Evolutionary conservation across 805 yeast genomes (phyloP), one percentile per base, ranked within the genome.

Genomic region (Wickerhamiella kurtzmanii): DNA sequence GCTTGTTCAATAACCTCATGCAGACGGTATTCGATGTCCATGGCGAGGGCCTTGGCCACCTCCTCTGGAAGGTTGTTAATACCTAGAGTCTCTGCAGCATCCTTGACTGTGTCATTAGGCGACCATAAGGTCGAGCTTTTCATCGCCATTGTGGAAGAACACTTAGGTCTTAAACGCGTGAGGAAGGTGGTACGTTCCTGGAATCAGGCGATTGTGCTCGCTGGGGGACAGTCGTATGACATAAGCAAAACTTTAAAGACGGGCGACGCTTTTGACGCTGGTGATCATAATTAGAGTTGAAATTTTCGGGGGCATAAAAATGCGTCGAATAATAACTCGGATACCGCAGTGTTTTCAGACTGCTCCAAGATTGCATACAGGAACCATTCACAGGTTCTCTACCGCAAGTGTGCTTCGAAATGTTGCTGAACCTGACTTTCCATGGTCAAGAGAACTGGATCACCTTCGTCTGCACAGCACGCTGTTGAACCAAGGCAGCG

Each of bases 21-120:
- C 53, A 92, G 84, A 52, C 98, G 75, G 63, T 94, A 92, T 66
- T 92, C 99, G n/a, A 92, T 94, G 62, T 92, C 99, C 98, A 92
- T 92, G 4, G 99, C 97, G 51, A 92, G 68, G 52, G 92, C 85
- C 60, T 86, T 84, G 43, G 96, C 82, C 1, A 89, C 95, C 50
- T 94, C 98, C 46, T 89, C 97, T 28, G 85, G 83, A 43, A 92
- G 68, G 37, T 64, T 64, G 2, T 72, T 64, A 35, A 92, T 72
- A 1, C 98, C 98, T 9, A 92, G 69, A 2, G 86, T 75, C 60
- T 92, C 98, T 0, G 96, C 95, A 15, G 85, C 95, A 68, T 92
- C 98, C 58, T 80, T 82, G 22, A 94, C 96, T 0, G 99, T 92
- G 63, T 92, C 97, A 50, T 83, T 80, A 5, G 97, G 96, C 8